phyloP scores from a whole-genome alignment of 768 basidiomycete genomes.

The Kwoniella pini region DNA sequence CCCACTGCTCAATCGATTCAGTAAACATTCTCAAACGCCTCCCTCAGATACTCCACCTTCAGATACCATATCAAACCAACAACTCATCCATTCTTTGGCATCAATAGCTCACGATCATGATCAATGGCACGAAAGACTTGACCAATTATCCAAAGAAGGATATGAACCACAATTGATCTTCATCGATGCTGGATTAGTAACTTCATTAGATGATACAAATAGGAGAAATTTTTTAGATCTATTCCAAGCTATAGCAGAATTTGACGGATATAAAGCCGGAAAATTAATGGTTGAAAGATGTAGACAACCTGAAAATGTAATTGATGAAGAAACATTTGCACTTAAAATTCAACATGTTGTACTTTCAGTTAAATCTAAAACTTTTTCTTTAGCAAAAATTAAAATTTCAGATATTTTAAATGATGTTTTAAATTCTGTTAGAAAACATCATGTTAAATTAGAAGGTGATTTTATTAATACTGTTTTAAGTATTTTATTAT shows the following conservation, averaged over 20 bases:
- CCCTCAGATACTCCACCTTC: conserved; percentile 18
- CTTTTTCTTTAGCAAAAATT: conserved; percentile 95
- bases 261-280: conserved; percentile 93
- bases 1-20: conserved; percentile 64
- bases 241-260: conserved; percentile 91
- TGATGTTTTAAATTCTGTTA: conserved; percentile 81
- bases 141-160: conserved; percentile 65
- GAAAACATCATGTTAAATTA: conserved; percentile 95
- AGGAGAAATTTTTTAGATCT: conserved; percentile 93
- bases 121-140: conserved; percentile 72
- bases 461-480: conserved; percentile 99
- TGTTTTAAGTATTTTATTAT: conserved; percentile 84
- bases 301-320: conserved; percentile 80
- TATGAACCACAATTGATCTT: conserved; percentile 94
- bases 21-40: conserved; percentile 49
- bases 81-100: conserved; percentile 71
- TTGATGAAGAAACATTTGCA: conserved; percentile 93
- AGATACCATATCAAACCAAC: conserved; percentile 18
- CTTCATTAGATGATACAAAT: conserved; percentile 77
- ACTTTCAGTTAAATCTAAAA: conserved; percentile 88
- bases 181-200: conserved; percentile 93
- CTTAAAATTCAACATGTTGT: conserved; percentile 97
- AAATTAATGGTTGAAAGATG: conserved; percentile 96
- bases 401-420: conserved; percentile 90
- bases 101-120: conserved; percentile 60